Evolutionary conservation across 768 basidiomycete species (phyloP), one percentile per base, ranked within the genome.

Genomic region (Sarcodon aspratus): DNA sequence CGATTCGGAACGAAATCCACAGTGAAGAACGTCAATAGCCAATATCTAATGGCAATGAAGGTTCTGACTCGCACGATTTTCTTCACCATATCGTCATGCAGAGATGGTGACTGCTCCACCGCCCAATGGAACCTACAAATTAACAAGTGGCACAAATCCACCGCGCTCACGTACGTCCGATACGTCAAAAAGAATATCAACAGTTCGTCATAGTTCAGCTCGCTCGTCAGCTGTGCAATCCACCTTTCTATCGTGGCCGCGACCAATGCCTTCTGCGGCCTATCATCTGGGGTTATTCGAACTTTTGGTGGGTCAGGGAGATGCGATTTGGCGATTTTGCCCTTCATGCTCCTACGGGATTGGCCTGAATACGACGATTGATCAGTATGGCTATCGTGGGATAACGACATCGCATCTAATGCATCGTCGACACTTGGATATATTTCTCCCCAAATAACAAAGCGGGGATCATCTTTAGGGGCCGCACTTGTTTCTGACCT

Each of bases 131-230:
- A 95, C 27, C 93, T 78, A 52, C 80, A 82, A 31, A 91, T 85
- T 45, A 96, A 72, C 33, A 95, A 68, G 54, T 87, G 80, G 45
- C 84, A 82, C 32, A 96, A 72, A 57, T 92, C 88, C 48, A 84
- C 70, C 2, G 85, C 79, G 47, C 73, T 74, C 61, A 94, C 75
- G 63, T 91, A 94, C 40, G 85, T 79, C 48, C 92, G 80, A 60
- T 92, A 96, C 2, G 91, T 93, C 61, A 95, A 74, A 74, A 96
- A 91, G 62, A 94, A 94, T 57, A 87, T 81, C 49, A 91, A 73
- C 31, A 93, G 72, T 56, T 92, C 87, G 61, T 92, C 90, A 50
- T 89, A 87, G 62, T 86, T 80, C 57, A 92, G 69, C 56, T 86
- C 82, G 56, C 82, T 85, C 32, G 93, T 94, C 45, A 95, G 68